Evolutionary conservation across 306 rosid genomes (phyloP).

Genomic region (Gastrolobium bilobum): DNA sequence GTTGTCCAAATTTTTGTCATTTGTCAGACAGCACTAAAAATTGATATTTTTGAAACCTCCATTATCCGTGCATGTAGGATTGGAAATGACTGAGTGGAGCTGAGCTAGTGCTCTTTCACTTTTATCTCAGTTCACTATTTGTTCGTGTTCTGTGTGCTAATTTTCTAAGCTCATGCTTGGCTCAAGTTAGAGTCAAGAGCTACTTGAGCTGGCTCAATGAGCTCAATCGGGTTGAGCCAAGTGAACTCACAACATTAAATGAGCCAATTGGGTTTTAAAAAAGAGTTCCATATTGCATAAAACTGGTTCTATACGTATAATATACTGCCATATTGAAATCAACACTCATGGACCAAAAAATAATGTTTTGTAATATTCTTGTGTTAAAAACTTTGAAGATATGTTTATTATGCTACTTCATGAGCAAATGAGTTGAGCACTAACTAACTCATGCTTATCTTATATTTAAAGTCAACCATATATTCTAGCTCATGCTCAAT

Average conservation of each 20-base stretch:
- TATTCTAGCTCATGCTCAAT: not conserved
- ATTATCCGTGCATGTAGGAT: not conserved
- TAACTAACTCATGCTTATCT: not conserved
- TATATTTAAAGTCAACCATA: not conserved
- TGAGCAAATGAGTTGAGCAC: not conserved
- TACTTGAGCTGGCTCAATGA: conserved; percentile 15
- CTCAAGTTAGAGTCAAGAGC: not conserved
- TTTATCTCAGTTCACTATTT: not conserved
- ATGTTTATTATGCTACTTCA: not conserved
- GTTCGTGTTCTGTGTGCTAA: not conserved
- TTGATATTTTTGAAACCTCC: not conserved
- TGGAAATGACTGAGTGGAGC: not conserved
- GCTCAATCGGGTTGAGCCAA: not conserved
- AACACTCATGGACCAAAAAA: not conserved
- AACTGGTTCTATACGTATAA: not conserved
- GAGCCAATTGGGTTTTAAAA: not conserved
- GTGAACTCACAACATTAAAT: not conserved
- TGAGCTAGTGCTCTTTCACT: not conserved
- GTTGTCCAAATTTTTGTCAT: not conserved
- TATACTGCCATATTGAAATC: not conserved
- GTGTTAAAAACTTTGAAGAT: too few species aligned
- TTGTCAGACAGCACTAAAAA: not conserved
- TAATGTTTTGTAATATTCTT: too few species aligned
- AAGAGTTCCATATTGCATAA: conserved; percentile 9
- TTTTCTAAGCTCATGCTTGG: not conserved